Percentiles rank a stretch among this genome's conserved stretches.
These are phyloP conservation scores for Pilobolus umbonatus DNA, from an alignment of 192 early-diverging fungal species.

Conservation along the genomic window DNA sequence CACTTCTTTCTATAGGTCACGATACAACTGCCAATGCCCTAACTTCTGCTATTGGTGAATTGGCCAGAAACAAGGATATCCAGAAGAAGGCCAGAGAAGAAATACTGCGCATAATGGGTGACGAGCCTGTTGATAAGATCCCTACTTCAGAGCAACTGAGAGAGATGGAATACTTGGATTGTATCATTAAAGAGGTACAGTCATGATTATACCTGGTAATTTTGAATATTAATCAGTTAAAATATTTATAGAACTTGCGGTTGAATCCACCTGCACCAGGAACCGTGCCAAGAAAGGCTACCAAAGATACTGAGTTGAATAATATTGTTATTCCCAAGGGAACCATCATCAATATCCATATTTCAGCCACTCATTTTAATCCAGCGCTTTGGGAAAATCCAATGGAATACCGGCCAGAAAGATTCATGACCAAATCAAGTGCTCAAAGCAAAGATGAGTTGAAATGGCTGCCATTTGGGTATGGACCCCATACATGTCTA, in stretches of 20 bases:
- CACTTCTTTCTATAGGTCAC: neutral
- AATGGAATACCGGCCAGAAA: neutral
- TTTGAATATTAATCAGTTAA: too few species aligned
- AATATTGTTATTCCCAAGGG: slow-evolving; percentile 10
- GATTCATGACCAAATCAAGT: slow-evolving; percentile 1
- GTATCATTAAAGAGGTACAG: slow-evolving; percentile 27
- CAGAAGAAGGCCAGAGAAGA: slow-evolving; percentile 21
- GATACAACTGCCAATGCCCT: neutral
- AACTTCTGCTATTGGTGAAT: neutral
- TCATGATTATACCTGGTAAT: too few species aligned
- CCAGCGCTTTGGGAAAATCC: neutral
- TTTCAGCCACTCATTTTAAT: neutral
- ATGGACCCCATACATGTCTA: slow-evolving; percentile 50
- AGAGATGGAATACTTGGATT: slow-evolving; percentile 44
- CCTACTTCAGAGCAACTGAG: slow-evolving; percentile 39
- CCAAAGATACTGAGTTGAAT: slow-evolving; percentile 7
- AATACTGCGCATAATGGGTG: slow-evolving; percentile 16
- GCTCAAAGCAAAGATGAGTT: neutral
- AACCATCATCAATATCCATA: neutral
- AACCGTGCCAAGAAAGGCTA: neutral
- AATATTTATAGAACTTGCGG: too few species aligned
- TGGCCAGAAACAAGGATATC: neutral
- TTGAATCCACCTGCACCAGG: slow-evolving; percentile 14
- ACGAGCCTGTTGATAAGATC: slow-evolving; percentile 5
- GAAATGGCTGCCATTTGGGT: slow-evolving; percentile 53